A percentile compares a stretch with the other conserved stretches of the same genome.
These are phyloP conservation scores for Holtermannia corniformis DNA, from an alignment of 768 basidiomycete species.

Conservation along the genomic window DNA sequence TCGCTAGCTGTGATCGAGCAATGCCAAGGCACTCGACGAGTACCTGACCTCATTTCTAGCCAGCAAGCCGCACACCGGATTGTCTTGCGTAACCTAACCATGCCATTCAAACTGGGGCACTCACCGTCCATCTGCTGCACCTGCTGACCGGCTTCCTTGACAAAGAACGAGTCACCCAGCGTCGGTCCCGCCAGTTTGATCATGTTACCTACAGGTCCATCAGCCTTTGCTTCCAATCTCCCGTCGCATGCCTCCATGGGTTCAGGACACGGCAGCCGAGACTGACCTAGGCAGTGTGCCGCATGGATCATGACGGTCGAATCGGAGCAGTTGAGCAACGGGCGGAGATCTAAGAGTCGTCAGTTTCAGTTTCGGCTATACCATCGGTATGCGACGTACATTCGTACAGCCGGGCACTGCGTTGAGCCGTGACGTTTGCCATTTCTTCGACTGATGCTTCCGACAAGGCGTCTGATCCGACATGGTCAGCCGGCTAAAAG, in stretches of 20 bases:
- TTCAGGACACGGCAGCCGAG: conserved; percentile 16
- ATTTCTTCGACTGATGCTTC: conserved; percentile 28
- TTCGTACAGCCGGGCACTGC: conserved; percentile 29
- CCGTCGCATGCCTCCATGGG: conserved; percentile 31
- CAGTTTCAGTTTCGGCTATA: conserved; percentile 55
- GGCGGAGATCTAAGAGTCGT: conserved; percentile 55
- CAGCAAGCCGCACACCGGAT: no score
- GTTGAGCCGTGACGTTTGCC: conserved; percentile 26
- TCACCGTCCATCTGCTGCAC: conserved; percentile 57
- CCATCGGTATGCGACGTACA: conserved; percentile 12
- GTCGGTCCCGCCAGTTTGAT: conserved; percentile 70
- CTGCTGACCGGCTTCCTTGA: conserved; percentile 74
- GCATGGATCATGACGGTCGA: conserved; percentile 89
- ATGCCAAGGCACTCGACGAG: no score
- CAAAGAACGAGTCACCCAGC: conserved; percentile 82
- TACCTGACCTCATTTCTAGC: no score
- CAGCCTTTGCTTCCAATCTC: no score
- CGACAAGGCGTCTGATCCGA: conserved; percentile 17
- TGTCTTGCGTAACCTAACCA: no score
- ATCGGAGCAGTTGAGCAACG: conserved; percentile 81
- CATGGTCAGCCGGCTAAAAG: neutral
- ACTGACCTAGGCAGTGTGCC: conserved; percentile 75
- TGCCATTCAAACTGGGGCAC: no score
- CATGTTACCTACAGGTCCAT: conserved; percentile 44
- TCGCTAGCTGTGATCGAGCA: no score